Evolutionary conservation across 805 yeast species (phyloP), one percentile per base, ranked within the genome.

Genomic region (Candida adriatica): DNA sequence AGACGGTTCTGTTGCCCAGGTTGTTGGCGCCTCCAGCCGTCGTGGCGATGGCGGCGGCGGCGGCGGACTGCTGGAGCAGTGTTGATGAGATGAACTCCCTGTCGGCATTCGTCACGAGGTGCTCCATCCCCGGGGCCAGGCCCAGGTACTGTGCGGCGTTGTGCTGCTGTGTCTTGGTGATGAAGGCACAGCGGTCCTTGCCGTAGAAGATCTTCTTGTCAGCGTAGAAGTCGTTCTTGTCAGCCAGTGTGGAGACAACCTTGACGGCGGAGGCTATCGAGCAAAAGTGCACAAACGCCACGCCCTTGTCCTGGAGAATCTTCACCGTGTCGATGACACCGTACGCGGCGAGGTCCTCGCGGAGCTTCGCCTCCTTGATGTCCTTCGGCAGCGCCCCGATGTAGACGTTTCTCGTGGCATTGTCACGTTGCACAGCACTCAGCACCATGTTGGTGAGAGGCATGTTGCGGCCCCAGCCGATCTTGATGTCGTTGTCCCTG

Each of bases 21-120:
- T 90, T 90, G 36, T 77, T 76, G 16, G 90, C 84, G 16, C 96
- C 96, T 10, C 96, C 96, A 3, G 95, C 94, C 32, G 88, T 75
- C 0, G 94, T 81, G 1, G 96, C 95, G 48, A 90, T 88, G 22
- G 94, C 90, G n/a, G 95, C 95, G 6, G 97, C 96, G 1, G 96
- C 96, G 23, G 94, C 94, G 11, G 94, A 78, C 60, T 92, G 96
- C 58, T 86, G 94, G 23, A 90, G 83, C 34, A 88, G 66, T 6
- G 90, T 84, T 25, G 76, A 72, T 1, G 88, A 79, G 26, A 71
- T 64, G 38, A 70, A 56, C 30, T 68, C 74, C 23, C 73, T 53
- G 44, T 72, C 76, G 7, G 83, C 80, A 34, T 76, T 77, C 36
- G 85, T 79, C 17, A 81, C 75, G 35, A 82, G 63, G 49, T 81